Evolutionary conservation across 2,329 filamentous ascomycete species (phyloP), one percentile per base, ranked within the genome.

Genomic region (Penicillium sp.): DNA sequence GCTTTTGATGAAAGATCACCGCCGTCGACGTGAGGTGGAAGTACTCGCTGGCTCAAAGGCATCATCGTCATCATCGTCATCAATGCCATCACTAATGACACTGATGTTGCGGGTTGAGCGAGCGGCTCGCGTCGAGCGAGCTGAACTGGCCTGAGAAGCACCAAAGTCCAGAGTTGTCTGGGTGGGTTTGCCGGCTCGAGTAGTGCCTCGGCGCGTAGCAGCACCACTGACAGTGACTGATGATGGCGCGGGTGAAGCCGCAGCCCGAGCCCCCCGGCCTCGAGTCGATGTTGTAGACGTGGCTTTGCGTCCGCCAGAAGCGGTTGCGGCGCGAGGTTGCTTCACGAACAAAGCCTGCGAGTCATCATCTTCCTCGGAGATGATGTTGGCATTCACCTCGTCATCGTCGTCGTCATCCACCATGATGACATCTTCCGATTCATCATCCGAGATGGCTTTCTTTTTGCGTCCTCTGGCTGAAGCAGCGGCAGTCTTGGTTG

Each of bases 151-250:
- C 52, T 79, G 77, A 9, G 76, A 77, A 9, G 70, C 70, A 2
- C 70, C 70, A 55, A 81, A 81, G 57, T 73, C 76, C 31, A 81
- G 62, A 2, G 73, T 80, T 4, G 74, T 71, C 61, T 81, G 79
- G 6, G 70, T 70, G 54, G 69, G 69, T 46, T 67, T 73, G 11
- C 66, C 62, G 47, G 69, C 60, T 7, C 66, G 63, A 14, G 70
- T 63, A 49, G 66, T 57, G 9, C 64, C 55, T 52, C 68, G 67
- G 22, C 73, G 70, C 18, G 68, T 54, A 35, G 67, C 60, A n/a
- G 70, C 64, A 31, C 60, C 69, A 7, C 65, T 66, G 11, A 70
- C 54, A 7, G 73, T 76, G 10, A 66, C 65, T 3, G 74, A 75
- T 2, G 74, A 73, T 2, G 74, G 69, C 2, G 71, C 73, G 3